Conservation (phyloP, 2,329 filamentous ascomycete genomes). For the Colletotrichum graminicola region DNA sequence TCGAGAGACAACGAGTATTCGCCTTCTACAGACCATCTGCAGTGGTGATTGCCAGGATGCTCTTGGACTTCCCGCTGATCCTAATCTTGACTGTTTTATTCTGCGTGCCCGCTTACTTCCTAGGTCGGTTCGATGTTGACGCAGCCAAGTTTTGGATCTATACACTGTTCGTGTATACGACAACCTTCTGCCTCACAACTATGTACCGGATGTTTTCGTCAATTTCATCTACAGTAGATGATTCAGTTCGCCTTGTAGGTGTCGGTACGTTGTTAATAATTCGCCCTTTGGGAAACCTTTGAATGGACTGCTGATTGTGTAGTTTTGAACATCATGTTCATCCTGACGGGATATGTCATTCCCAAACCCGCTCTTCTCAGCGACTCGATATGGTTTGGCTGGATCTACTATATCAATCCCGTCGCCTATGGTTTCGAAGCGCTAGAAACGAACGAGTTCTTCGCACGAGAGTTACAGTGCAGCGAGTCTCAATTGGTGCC, state of each 20-base stretch:
- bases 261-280: conserved; percentile 23
- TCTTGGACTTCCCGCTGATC: conserved; percentile 35
- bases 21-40: conserved; percentile 42
- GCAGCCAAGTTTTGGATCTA: conserved; percentile 41
- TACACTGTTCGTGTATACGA: conserved; percentile 35
- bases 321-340: conserved; percentile 70
- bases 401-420: conserved; percentile 76
- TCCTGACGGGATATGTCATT: conserved; percentile 77
- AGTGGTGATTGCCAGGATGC: conserved; percentile 29
- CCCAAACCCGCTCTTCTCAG: conserved; percentile 66
- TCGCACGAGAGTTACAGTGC: conserved; percentile 64
- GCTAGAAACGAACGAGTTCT: conserved; percentile 67
- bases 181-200: conserved; percentile 37
- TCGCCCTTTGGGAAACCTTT: fast-evolving
- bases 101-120: conserved; percentile 35
- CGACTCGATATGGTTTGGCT: conserved; percentile 77
- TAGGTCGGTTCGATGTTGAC: conserved; percentile 36
- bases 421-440: conserved; percentile 75
- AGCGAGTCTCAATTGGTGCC: conserved; percentile 60
- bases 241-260: conserved; percentile 64
- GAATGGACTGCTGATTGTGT: not conserved
- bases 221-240: conserved; percentile 70
- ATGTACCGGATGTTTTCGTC: conserved; percentile 60
- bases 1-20: conserved; percentile 35
- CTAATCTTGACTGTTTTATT: conserved; percentile 37